phyloP scores from a whole-genome alignment of 495 filamentous ascomycete species.

The Pyrenula aspistea region DNA sequence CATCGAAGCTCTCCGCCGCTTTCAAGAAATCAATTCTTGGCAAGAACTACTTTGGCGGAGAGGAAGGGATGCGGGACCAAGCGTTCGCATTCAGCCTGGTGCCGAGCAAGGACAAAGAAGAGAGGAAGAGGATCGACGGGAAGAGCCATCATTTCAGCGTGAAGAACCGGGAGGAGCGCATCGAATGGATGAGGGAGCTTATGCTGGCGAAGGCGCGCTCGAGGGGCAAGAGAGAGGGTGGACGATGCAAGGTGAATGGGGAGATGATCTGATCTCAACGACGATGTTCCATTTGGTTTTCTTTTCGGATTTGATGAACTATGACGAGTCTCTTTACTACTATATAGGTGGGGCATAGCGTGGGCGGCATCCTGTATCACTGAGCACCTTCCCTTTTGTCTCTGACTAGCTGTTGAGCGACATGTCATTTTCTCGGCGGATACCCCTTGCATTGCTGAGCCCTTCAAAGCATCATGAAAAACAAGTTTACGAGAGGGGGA shows the following conservation, averaged over 20 bases:
- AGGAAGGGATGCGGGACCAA: conserved; percentile 29
- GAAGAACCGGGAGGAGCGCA: conserved; percentile 71
- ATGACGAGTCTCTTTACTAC: not conserved
- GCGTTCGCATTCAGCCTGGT: conserved; percentile 88
- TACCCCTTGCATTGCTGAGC: too few relatives aligned
- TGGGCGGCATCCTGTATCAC: not conserved
- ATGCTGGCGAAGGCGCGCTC: conserved; percentile 89
- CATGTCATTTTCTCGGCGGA: too few relatives aligned
- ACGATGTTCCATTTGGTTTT: not conserved
- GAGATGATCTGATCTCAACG: conserved; percentile 44
- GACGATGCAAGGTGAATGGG: conserved; percentile 71
- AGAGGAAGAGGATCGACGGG: conserved; percentile 30
- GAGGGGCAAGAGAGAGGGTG: conserved; percentile 65
- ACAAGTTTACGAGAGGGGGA: too few relatives aligned
- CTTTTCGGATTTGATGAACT: not conserved
- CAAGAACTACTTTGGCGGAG: conserved; percentile 24
- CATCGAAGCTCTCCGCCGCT: conserved; percentile 70
- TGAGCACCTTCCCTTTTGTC: not conserved
- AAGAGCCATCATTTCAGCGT: conserved; percentile 88
- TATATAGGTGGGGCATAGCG: not conserved
- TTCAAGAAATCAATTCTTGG: conserved; percentile 75
- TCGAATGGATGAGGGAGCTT: conserved; percentile 96
- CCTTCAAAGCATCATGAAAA: too few relatives aligned
- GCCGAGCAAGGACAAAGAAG: conserved; percentile 46
- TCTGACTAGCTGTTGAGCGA: too few relatives aligned